phyloP scores from a whole-genome alignment of 2,329 filamentous ascomycete genomes.

The Aureobasidium sp. region DNA sequence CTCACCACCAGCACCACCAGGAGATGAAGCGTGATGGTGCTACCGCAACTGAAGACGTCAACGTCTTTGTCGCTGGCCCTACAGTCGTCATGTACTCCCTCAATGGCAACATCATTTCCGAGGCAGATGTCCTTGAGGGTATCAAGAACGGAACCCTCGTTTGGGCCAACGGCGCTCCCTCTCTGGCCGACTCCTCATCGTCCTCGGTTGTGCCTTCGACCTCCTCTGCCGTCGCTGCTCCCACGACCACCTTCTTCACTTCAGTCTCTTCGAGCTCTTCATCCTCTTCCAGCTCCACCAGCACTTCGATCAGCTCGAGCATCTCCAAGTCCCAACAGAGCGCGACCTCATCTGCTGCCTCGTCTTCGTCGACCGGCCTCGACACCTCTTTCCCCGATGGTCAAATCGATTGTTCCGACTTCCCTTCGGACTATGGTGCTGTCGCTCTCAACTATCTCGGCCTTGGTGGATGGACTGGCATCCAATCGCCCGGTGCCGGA shows the following conservation, averaged over 20 bases:
- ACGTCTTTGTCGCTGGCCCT: conserved; percentile 51
- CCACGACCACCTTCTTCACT: conserved; percentile 33
- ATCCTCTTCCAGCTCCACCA: conserved; percentile 21
- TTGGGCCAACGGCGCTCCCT: conserved; percentile 52
- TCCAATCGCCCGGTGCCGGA: conserved; percentile 48
- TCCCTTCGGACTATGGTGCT: conserved; percentile 78
- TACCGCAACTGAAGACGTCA: conserved; percentile 39
- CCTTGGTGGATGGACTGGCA: conserved; percentile 69
- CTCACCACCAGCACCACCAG: conserved; percentile 52
- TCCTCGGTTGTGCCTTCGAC: conserved; percentile 25
- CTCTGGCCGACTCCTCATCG: conserved; percentile 23
- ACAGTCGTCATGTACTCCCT: conserved; percentile 67
- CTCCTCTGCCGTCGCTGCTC: conserved; percentile 18
- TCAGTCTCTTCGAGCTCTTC: conserved; percentile 25
- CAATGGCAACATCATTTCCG: conserved; percentile 55
- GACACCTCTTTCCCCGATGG: conserved; percentile 69
- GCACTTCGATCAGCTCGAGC: conserved; percentile 27
- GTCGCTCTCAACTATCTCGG: conserved; percentile 61
- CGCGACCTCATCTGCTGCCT: conserved; percentile 15
- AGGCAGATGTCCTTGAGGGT: conserved; percentile 61
- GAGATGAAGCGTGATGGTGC: conserved; percentile 42
- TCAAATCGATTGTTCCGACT: conserved; percentile 59
- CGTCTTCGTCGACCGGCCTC: conserved; percentile 45
- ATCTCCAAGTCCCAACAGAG: conserved; percentile 24
- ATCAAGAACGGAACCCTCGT: conserved; percentile 59